Evolutionary conservation across 345 rosid species (phyloP).

Genomic region (Eucalyptus microcorys): DNA sequence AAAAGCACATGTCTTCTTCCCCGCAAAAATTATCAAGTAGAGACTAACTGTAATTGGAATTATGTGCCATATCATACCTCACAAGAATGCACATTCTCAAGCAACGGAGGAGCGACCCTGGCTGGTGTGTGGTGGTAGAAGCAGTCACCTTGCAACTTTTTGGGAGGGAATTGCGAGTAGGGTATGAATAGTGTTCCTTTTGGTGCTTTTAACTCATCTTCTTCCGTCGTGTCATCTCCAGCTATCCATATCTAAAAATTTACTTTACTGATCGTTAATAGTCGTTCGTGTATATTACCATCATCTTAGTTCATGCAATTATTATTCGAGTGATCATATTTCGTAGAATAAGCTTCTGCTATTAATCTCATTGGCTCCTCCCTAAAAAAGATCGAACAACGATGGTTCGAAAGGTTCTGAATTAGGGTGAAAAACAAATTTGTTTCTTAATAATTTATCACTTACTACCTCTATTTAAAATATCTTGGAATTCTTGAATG

Average conservation of each 20-base stretch:
- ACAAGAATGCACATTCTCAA: slow-evolving; percentile 64
- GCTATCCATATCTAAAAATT: slow-evolving; percentile 37
- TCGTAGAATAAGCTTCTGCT: too few relatives aligned
- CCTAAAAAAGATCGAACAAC: not conserved
- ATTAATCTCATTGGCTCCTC: not conserved
- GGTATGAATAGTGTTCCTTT: slow-evolving; percentile 54
- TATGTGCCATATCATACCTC: slow-evolving; percentile 20
- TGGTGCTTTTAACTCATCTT: slow-evolving; percentile 40
- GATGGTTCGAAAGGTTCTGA: not conserved
- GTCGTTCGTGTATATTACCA: not conserved
- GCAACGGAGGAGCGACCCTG: slow-evolving; percentile 27
- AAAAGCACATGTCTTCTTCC: not conserved
- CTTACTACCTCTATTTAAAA: too few relatives aligned
- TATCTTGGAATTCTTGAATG: too few relatives aligned
- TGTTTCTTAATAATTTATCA: too few relatives aligned
- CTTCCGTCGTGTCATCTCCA: slow-evolving; percentile 29
- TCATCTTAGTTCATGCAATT: not conserved
- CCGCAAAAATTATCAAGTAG: not conserved
- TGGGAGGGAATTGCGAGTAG: slow-evolving; percentile 48
- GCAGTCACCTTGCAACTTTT: slow-evolving; percentile 25
- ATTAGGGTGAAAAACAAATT: not conserved
- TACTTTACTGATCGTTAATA: not conserved
- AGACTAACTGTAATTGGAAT: not conserved
- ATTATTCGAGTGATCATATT: not conserved
- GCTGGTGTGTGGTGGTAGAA: slow-evolving; percentile 47